These are phyloP conservation scores for Dionaea muscipula DNA, from an alignment of 179 eudicot species.

Conservation along the genomic window DNA sequence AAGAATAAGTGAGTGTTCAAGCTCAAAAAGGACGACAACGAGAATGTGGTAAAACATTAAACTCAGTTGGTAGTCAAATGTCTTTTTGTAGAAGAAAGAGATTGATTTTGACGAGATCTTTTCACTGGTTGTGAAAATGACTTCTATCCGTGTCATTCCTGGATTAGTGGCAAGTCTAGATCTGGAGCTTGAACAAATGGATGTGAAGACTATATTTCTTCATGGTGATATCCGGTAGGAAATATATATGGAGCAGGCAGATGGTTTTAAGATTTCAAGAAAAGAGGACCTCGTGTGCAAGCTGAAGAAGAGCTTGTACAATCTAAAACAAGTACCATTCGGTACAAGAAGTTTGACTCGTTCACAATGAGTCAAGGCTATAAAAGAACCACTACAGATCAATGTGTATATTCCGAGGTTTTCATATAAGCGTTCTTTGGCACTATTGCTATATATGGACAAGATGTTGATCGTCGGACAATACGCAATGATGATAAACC, in stretches of 20 bases:
- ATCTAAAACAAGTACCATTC: neutral
- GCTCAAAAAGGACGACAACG: neutral
- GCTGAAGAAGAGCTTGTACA: neutral
- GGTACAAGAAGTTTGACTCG: conserved; percentile 1
- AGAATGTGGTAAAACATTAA: neutral
- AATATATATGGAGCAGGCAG: neutral
- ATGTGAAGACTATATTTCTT: neutral
- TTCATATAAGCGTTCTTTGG: neutral
- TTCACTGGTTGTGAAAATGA: neutral
- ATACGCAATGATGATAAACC: neutral
- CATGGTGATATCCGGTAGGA: neutral
- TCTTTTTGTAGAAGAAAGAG: neutral
- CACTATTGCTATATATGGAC: neutral
- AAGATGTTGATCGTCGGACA: neutral
- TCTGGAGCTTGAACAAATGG: neutral
- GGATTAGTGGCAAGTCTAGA: neutral
- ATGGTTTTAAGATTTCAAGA: neutral
- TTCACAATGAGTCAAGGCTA: neutral
- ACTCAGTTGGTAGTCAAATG: neutral
- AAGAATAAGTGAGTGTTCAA: neutral
- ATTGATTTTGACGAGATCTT: neutral
- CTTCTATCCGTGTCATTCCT: neutral
- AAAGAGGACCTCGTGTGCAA: neutral
- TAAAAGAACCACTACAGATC: neutral
- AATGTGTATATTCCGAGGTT: neutral